Evolutionary conservation across 2,329 filamentous ascomycete genomes (phyloP).

Genomic region (Hypomyces rosellus): DNA sequence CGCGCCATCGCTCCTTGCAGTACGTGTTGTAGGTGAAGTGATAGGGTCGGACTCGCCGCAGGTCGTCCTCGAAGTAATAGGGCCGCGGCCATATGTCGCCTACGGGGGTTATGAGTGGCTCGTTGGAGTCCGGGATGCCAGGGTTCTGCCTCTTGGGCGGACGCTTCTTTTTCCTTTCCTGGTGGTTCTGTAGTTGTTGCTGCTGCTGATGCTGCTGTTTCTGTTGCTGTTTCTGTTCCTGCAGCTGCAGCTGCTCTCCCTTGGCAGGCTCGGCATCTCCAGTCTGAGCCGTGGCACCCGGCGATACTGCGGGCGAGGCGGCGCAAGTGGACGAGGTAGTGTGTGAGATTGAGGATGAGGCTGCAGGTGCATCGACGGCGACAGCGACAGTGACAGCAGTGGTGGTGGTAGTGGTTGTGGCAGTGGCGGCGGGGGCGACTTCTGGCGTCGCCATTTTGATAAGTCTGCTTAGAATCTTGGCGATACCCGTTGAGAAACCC

Average conservation of each 20-base stretch:
- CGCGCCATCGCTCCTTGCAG: constrained; percentile 91
- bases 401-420: background rate
- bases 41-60: constrained; percentile 81
- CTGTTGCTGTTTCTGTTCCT: background rate
- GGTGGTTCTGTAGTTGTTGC: too few relatives aligned
- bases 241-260: background rate
- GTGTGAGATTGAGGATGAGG: too few relatives aligned
- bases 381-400: background rate
- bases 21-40: constrained; percentile 92
- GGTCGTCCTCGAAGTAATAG: constrained; percentile 76
- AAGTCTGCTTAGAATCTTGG: constrained; percentile 9
- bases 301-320: background rate
- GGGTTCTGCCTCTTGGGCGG: constrained; percentile 5
- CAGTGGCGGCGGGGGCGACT: background rate
- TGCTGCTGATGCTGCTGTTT: background rate
- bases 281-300: background rate
- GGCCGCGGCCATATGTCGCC: constrained; percentile 50
- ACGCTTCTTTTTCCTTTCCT: background rate
- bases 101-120: constrained; percentile 26
- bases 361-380: background rate
- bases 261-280: background rate
- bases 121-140: constrained; percentile 15
- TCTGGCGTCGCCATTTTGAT: constrained; percentile 12
- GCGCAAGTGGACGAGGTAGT: background rate
- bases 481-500: background rate